Evolutionary conservation across 192 early-diverging fungal genomes (phyloP).

Genomic region (Mortierella antarctica): DNA sequence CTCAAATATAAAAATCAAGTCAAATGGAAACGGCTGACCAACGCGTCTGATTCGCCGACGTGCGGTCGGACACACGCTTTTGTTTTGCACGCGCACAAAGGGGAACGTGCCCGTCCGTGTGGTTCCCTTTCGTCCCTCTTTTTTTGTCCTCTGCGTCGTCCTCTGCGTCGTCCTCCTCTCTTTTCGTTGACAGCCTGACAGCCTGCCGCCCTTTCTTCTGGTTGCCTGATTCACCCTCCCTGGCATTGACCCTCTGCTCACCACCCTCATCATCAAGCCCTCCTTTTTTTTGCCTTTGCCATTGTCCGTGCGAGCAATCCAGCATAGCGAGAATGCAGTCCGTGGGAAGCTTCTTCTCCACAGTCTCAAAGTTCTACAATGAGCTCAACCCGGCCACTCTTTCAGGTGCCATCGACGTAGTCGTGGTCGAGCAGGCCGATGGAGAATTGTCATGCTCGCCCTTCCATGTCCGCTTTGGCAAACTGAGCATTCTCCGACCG

Average conservation of each 20-base stretch:
- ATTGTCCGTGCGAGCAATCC: not conserved
- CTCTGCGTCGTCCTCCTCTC: too few species aligned
- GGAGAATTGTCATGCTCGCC: conserved; percentile 92
- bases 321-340: conserved; percentile 45
- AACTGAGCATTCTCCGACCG: conserved; percentile 89
- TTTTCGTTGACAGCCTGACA: too few species aligned
- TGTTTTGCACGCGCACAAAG: too few species aligned
- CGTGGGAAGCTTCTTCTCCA: conserved; percentile 67
- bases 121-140: too few species aligned
- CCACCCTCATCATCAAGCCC: not conserved
- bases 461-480: conserved; percentile 98
- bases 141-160: too few species aligned
- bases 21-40: too few species aligned
- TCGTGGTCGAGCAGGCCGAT: conserved; percentile 87
- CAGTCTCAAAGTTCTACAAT: conserved; percentile 91
- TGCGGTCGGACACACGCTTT: too few species aligned
- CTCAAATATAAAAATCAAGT: too few species aligned
- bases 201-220: too few species aligned
- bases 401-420: conserved; percentile 96
- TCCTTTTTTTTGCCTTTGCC: not conserved
- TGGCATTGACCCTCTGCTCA: not conserved
- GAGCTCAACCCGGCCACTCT: conserved; percentile 97
- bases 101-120: too few species aligned
- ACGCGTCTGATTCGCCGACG: too few species aligned
- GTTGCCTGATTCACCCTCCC: not conserved